Conservation (phyloP, 1,139 yeast species). For the Keqinozyma sinolaborantium region DNA sequence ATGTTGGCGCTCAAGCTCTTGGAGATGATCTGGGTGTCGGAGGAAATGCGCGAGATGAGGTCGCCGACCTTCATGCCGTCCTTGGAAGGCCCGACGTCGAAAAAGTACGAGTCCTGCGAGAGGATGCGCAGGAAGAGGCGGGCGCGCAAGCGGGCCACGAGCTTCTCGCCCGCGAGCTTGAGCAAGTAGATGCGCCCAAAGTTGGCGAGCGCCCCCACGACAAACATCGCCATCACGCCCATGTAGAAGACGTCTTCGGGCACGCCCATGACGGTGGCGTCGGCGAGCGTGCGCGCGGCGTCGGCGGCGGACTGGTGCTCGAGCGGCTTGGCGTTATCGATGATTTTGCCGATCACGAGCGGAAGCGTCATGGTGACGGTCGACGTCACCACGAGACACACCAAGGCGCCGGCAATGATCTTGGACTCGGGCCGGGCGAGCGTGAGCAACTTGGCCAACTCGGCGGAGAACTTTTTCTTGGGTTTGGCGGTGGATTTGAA, state of each 20-base stretch:
- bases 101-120: slow-evolving; percentile 87
- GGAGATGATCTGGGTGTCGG: slow-evolving; percentile 89
- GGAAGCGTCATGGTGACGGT: slow-evolving; percentile 66
- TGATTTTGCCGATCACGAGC: slow-evolving; percentile 71
- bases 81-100: slow-evolving; percentile 65
- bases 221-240: slow-evolving; percentile 45
- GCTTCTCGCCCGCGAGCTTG: slow-evolving; percentile 77
- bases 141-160: slow-evolving; percentile 80
- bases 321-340: slow-evolving; percentile 33
- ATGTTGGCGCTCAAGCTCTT: slow-evolving; percentile 84
- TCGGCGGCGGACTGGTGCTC: slow-evolving; percentile 6
- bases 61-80: slow-evolving; percentile 79
- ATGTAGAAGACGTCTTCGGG: slow-evolving; percentile 30
- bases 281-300: slow-evolving; percentile 25
- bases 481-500: slow-evolving; percentile 3
- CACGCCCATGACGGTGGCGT: slow-evolving; percentile 30
- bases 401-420: slow-evolving; percentile 46
- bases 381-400: slow-evolving; percentile 55
- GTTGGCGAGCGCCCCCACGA: slow-evolving; percentile 72
- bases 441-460: slow-evolving; percentile 23
- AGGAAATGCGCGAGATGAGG: slow-evolving; percentile 78
- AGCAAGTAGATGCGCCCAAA: slow-evolving; percentile 75
- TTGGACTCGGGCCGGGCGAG: slow-evolving; percentile 39
- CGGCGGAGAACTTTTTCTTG: slow-evolving; percentile 11
- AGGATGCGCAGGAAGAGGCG: slow-evolving; percentile 72